Evolutionary conservation across 179 eudicot genomes (phyloP).

Genomic region (Vitellaria paradoxa): DNA sequence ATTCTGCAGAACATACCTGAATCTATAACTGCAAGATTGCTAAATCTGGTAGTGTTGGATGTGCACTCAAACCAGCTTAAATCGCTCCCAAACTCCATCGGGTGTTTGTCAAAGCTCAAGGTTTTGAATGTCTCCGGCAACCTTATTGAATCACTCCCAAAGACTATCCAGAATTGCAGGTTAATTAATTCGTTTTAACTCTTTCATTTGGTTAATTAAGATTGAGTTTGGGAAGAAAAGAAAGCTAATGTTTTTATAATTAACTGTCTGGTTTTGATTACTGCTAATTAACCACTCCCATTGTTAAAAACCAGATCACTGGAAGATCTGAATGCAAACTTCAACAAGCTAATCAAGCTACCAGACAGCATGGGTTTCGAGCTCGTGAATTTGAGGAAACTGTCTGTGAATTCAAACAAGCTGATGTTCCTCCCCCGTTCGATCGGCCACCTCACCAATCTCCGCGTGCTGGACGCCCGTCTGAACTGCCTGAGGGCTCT

Average conservation of each 20-base stretch:
- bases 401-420: constrained; percentile 84
- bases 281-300: too few species aligned
- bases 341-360: constrained; percentile 56
- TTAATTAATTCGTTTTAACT: constrained; percentile 6
- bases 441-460: constrained; percentile 53
- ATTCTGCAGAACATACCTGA: constrained; percentile 68
- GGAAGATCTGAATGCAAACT: constrained; percentile 80
- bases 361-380: constrained; percentile 84
- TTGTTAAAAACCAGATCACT: constrained; percentile 41
- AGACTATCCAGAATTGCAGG: constrained; percentile 83
- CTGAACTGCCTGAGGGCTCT: constrained; percentile 67
- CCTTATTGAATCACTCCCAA: constrained; percentile 56
- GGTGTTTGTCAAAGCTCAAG: constrained; percentile 75
- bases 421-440: constrained; percentile 66
- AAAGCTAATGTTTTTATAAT: too few species aligned
- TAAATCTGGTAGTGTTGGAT: constrained; percentile 61
- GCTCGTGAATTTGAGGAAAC: constrained; percentile 54
- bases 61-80: constrained; percentile 78
- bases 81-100: constrained; percentile 75
- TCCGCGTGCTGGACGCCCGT: constrained; percentile 59
- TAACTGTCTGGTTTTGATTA: too few species aligned
- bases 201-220: too few species aligned
- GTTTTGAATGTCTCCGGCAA: constrained; percentile 68
- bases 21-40: constrained; percentile 68
- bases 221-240: too few species aligned